Conservation (phyloP, 305 asterid genomes). For the Fraxinus paxiana region DNA sequence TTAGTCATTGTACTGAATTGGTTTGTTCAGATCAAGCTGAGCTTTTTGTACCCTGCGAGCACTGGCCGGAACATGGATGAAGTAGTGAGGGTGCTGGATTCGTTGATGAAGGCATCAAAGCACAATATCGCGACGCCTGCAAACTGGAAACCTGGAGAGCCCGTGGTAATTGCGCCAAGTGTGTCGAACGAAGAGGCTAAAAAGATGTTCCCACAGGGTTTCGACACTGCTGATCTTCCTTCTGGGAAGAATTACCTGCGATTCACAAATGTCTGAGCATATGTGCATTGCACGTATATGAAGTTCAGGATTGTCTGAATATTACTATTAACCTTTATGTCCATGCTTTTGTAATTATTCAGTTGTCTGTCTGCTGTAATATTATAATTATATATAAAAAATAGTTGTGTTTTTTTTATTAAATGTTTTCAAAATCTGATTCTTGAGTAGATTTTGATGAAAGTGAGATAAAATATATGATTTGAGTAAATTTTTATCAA, state of each 20-base stretch:
- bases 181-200: constrained; percentile 53
- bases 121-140: constrained; percentile 78
- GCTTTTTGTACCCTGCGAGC: constrained; percentile 74
- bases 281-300: too few relatives aligned
- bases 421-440: not conserved
- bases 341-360: not conserved
- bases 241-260: not conserved
- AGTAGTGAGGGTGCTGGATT: constrained; percentile 66
- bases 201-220: constrained; percentile 63
- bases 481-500: too few relatives aligned
- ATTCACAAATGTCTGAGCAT: not conserved
- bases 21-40: constrained; percentile 50
- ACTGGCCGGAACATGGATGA: constrained; percentile 89
- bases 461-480: too few relatives aligned
- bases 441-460: too few relatives aligned
- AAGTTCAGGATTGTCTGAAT: not conserved
- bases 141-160: constrained; percentile 75
- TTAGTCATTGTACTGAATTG: not conserved
- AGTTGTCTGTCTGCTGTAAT: not conserved
- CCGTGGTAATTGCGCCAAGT: constrained; percentile 53
- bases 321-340: too few relatives aligned
- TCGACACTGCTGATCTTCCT: constrained; percentile 46
- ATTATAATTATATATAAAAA: too few relatives aligned
- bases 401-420: not conserved
- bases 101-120: constrained; percentile 50